A percentile compares a stretch with the other conserved stretches of the same genome.
Evolutionary conservation across 2,329 filamentous ascomycete genomes (phyloP).

Genomic region (Apiospora malaysiana): DNA sequence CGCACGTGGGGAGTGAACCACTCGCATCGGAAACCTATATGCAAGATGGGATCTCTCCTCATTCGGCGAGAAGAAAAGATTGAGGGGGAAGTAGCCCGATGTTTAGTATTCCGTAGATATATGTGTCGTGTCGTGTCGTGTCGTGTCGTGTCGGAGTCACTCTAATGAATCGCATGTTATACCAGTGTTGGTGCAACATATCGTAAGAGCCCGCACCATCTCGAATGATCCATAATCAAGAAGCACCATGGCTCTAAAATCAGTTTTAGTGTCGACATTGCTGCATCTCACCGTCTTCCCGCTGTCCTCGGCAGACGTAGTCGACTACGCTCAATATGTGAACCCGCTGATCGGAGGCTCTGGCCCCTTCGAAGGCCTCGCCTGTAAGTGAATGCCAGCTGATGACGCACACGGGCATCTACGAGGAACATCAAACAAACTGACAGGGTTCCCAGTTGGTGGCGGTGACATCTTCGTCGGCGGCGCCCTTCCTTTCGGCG

Average conservation of each 20-base stretch:
- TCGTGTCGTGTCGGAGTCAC: background rate
- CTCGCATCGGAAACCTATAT: background rate
- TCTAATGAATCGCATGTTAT: background rate
- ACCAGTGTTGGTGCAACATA: background rate
- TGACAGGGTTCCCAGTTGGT: background rate
- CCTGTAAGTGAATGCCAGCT: background rate
- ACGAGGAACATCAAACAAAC: background rate
- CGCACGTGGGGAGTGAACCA: background rate
- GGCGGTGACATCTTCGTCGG: conserved; percentile 52
- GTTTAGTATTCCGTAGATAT: background rate
- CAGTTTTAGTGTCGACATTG: background rate
- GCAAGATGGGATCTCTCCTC: background rate
- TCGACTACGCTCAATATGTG: conserved; percentile 50
- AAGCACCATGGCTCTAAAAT: background rate
- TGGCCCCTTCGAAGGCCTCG: conserved; percentile 39
- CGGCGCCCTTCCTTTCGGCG: conserved; percentile 45
- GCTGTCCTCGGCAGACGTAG: conserved; percentile 24
- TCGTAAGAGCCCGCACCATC: background rate
- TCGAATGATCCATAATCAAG: background rate
- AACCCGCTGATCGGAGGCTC: conserved; percentile 60
- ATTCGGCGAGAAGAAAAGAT: background rate
- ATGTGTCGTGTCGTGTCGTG: no score
- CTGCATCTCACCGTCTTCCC: background rate
- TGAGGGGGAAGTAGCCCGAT: background rate
- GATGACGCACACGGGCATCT: background rate